These are phyloP conservation scores for Apostasia shenzhenica DNA, from an alignment of 106 monocot species.

Conservation along the genomic window DNA sequence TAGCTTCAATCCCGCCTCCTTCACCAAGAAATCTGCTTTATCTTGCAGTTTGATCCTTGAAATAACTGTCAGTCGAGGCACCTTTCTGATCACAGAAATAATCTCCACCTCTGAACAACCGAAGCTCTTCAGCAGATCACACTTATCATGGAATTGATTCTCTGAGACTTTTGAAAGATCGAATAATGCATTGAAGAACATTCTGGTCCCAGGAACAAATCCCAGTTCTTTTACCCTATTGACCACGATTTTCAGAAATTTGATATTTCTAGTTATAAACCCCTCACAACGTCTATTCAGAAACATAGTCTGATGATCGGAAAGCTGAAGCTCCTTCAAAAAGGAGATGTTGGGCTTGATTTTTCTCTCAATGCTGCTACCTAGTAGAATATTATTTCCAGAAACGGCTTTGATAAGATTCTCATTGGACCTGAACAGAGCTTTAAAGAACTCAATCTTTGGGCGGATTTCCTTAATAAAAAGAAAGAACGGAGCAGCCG, in stretches of 20 bases:
- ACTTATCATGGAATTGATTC: constrained; percentile 6
- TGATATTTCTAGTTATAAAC: constrained; percentile 1
- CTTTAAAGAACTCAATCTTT: constrained; percentile 2
- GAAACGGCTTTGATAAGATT: background rate
- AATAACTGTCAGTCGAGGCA: constrained; percentile 3
- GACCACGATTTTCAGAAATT: constrained; percentile 1
- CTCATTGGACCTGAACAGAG: background rate
- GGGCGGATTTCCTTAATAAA: too few relatives aligned
- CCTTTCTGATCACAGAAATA: constrained; percentile 4
- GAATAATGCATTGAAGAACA: constrained; percentile 2
- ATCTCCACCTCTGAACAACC: constrained; percentile 20
- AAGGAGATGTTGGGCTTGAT: constrained; percentile 19
- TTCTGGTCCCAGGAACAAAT: background rate
- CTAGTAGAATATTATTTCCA: background rate
- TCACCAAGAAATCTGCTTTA: constrained; percentile 21
- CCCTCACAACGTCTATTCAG: background rate
- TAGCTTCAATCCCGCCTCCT: constrained; percentile 5
- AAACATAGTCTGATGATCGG: constrained; percentile 1
- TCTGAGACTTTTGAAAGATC: background rate
- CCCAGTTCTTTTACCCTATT: constrained; percentile 8
- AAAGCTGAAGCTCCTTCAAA: constrained; percentile 5
- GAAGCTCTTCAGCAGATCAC: constrained; percentile 3
- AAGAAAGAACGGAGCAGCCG: background rate
- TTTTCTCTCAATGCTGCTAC: background rate
- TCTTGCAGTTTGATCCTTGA: constrained; percentile 8